Evolutionary conservation across 805 yeast genomes (phyloP), one percentile per base, ranked within the genome.

Genomic region (Kodamaea kaohsiungensis): DNA sequence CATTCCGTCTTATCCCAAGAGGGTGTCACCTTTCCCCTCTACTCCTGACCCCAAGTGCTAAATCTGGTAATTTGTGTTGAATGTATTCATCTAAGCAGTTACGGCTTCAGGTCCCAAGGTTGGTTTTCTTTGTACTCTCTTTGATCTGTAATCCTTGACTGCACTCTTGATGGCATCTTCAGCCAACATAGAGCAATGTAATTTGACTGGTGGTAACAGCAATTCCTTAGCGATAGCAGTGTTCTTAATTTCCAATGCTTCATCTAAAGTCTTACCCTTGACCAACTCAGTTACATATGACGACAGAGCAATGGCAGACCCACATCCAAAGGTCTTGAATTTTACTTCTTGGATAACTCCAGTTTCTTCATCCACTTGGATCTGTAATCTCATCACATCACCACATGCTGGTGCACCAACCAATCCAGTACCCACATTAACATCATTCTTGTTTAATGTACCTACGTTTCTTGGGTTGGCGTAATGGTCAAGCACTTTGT

Each of bases 381-480:
- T 95, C 72, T 95, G 98, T 60, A 95, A 81, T 75, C 96, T 88
- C 97, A 95, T 95, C 46, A 95, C 99, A 77, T 95, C 99, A 53
- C 99, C 99, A 76, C 99, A 95, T 0, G 99, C 99, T 53, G 99
- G 98, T 0, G 99, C 98, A 54, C 99, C 99, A 13, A 95, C 99
- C 46, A 95, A 80, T 0, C 99, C 99, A 0, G 98, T 95, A 45
- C 99, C 99, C 10, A 95, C 98, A 61, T 85, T 83, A 15, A 74
- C 65, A 55, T 83, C 81, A 52, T 78, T 80, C 73, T 92, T 91
- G 73, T 92, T 91, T 71, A 95, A 75, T 5, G 97, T 83, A 15
- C 99, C 99, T 25, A 95, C 98, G 68, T 95, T 95, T 72, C 99
- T 84, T 57, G 99, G 99, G 76, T 93, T 92, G 65, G 89, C 86